phyloP scores from a whole-genome alignment of 495 filamentous ascomycete species.

The Lasiosphaeriaceae sp. region DNA sequence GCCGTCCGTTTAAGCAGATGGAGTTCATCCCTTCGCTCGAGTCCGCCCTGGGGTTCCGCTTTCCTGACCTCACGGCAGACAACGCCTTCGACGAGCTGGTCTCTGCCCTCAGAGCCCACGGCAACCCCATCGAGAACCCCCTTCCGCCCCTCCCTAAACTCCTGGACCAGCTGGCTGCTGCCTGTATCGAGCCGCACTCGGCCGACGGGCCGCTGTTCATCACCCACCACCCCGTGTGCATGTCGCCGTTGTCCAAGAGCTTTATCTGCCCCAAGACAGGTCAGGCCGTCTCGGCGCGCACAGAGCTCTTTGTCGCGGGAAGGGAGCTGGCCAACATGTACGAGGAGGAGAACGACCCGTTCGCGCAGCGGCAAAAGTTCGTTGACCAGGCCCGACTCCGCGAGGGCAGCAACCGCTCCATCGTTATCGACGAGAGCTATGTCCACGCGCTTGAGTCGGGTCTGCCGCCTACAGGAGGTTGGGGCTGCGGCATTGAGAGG shows the following conservation, averaged over 20 bases:
- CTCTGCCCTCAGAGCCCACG: conserved; percentile 46
- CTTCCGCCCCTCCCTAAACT: conserved; percentile 69
- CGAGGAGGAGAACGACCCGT: conserved; percentile 95
- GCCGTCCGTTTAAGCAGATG: conserved; percentile 55
- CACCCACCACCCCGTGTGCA: conserved; percentile 82
- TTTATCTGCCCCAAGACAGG: conserved; percentile 57
- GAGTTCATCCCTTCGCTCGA: conserved; percentile 83
- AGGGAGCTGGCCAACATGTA: conserved; percentile 90
- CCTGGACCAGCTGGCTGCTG: conserved; percentile 74
- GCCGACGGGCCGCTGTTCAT: conserved; percentile 78
- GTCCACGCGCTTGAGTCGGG: conserved; percentile 80
- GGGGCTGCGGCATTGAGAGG: conserved; percentile 90
- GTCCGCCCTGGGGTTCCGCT: conserved; percentile 51
- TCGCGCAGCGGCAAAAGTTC: conserved; percentile 83
- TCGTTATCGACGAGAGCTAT: conserved; percentile 75
- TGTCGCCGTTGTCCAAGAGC: conserved; percentile 89
- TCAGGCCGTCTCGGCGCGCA: conserved; percentile 70
- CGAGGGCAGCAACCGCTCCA: conserved; percentile 18
- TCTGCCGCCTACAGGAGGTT: conserved; percentile 88
- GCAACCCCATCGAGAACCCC: conserved; percentile 49
- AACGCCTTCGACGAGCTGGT: conserved; percentile 55
- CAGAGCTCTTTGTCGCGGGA: conserved; percentile 80
- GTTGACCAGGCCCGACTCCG: conserved; percentile 41
- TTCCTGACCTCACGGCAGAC: conserved; percentile 63
- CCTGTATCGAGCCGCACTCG: conserved; percentile 67